phyloP scores from a whole-genome alignment of 495 filamentous ascomycete species.

The Neurospora pannonica region DNA sequence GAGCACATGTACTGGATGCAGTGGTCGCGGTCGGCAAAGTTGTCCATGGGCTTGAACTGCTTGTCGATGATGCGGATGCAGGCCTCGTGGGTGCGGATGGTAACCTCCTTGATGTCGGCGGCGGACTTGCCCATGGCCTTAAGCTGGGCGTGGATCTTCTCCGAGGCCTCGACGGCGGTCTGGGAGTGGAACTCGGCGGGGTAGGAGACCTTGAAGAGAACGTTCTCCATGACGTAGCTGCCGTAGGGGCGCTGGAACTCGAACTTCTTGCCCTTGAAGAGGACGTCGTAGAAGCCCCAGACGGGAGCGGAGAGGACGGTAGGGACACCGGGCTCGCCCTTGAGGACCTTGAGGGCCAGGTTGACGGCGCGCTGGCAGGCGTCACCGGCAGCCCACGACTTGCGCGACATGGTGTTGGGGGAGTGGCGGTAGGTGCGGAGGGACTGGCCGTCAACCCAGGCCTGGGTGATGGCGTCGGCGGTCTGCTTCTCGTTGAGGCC shows the following conservation, averaged over 20 bases:
- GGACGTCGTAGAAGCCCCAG: slow-evolving; percentile 98
- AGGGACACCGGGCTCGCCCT: slow-evolving; percentile 80
- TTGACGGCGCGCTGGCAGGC: slow-evolving; percentile 96
- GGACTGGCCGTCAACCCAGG: slow-evolving; percentile 93
- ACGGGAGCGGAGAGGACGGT: slow-evolving; percentile 87
- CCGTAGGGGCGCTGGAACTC: slow-evolving; percentile 92
- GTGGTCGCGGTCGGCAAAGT: slow-evolving; percentile 98
- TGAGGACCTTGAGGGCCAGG: slow-evolving; percentile 85
- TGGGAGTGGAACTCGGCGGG: slow-evolving; percentile 99
- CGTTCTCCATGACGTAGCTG: slow-evolving; percentile 99
- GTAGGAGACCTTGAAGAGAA: slow-evolving; percentile 98
- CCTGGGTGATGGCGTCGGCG: slow-evolving; percentile 89
- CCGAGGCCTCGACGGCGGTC: slow-evolving; percentile 89
- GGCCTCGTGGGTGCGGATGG: slow-evolving; percentile 94
- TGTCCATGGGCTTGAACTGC: slow-evolving; percentile 99
- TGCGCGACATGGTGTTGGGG: slow-evolving; percentile 98
- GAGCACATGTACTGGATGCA: slow-evolving; percentile 99
- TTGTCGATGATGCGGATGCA: slow-evolving; percentile 99
- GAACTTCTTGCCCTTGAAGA: slow-evolving; percentile 93
- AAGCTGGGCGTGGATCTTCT: slow-evolving; percentile 76
- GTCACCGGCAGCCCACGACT: slow-evolving; percentile 98
- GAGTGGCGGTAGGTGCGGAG: slow-evolving; percentile 94
- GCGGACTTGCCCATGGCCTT: slow-evolving; percentile 80
- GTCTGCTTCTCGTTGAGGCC: slow-evolving; percentile 85
- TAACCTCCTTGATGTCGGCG: slow-evolving; percentile 85